These are phyloP conservation scores for Moniliophthora roreri DNA, from an alignment of 1,284 basidiomycete genomes.

Conservation along the genomic window DNA sequence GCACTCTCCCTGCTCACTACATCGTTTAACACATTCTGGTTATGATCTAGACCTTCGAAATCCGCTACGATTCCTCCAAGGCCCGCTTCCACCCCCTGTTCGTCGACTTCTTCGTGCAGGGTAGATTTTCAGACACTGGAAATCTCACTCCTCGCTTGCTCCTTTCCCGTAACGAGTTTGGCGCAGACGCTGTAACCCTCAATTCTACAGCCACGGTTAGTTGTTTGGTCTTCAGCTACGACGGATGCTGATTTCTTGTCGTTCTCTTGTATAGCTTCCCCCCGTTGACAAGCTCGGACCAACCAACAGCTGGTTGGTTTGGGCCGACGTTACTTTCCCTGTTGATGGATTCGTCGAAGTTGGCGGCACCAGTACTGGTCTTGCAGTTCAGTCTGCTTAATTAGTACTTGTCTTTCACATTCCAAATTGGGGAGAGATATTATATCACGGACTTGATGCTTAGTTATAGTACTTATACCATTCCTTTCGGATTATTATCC, in stretches of 20 bases:
- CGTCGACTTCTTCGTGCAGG: constrained; percentile 1
- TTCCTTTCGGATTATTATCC: no score
- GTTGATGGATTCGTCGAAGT: not conserved
- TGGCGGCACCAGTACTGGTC: not conserved
- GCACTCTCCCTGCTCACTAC: no score
- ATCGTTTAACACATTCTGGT: not conserved
- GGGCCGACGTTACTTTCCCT: not conserved
- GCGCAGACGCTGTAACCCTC: not conserved
- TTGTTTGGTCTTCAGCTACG: not conserved
- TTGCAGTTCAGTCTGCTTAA: not conserved
- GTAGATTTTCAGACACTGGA: not conserved
- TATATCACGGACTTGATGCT: no score
- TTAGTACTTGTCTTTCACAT: not conserved
- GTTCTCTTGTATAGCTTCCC: not conserved
- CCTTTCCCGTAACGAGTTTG: not conserved
- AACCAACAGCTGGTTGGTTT: constrained; percentile 1
- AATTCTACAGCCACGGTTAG: not conserved
- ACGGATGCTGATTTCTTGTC: not conserved
- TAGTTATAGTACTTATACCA: no score
- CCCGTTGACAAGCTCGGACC: not conserved
- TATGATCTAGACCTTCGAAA: not conserved
- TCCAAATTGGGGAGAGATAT: no score
- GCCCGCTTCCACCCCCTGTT: not conserved
- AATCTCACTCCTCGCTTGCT: not conserved
- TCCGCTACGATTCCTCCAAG: not conserved